Evolutionary conservation across 2,329 filamentous ascomycete species (phyloP), one percentile per base, ranked within the genome.

Genomic region (Emericellopsis atlantica): DNA sequence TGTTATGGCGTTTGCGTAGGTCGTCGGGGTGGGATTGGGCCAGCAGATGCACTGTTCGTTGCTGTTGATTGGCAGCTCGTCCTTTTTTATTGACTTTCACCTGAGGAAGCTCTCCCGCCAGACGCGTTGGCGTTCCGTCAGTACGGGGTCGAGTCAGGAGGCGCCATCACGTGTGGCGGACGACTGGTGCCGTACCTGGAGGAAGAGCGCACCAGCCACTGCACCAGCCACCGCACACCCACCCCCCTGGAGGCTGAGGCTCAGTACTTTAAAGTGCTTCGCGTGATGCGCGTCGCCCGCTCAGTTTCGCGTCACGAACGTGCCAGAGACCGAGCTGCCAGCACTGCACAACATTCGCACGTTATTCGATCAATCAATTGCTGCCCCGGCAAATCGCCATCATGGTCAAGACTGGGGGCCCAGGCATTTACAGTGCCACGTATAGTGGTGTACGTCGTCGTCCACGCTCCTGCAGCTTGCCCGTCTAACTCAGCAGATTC

Each of bases 361-460:
- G n/a, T 11, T 15, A 8, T 8, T 7, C 32, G n/a, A 8, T 12
- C 32, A 9, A 35, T 21, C 32, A 15, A 9, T 35, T 15, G n/a
- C n/a, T 16, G 9, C 16, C 16, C 36, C 36, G 9, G 36, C 22
- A 18, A 24, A 48, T 48, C 51, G 49, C 48, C 51, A 54, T 53
- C 37, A 74, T 75, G 71, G 67, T 65, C 46, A 72, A 73, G 54
- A 61, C 54, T 49, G 53, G 48, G 47, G 53, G 59, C 32, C 61
- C 67, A 22, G 73, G 74, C 54, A 71, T 82, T 45, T 82, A 80
- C 61, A 79, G 75, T 59, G 78, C 77, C 47, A 81, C 78, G 16
- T 82, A 81, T 55, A 81, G 77, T 59, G 77, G 78, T 58, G 78
- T 81, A 64, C 62, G 74, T 69, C 48, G 35, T 42, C 23, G 44